Conservation (phyloP, 768 basidiomycete genomes). For the Pleurotus salmoneostramineus region DNA sequence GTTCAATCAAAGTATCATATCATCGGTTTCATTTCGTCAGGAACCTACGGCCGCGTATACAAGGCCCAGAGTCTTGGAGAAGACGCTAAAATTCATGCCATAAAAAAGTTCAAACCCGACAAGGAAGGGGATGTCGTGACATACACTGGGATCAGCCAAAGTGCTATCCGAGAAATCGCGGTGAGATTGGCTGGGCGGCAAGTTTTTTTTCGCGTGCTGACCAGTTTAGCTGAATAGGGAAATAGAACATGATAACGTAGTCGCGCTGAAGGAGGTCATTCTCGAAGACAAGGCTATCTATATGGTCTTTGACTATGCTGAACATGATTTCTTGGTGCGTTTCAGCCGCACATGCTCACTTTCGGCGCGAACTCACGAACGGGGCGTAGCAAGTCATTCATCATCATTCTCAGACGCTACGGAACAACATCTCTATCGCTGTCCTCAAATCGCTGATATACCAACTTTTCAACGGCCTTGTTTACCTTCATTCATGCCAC, state of each 20-base stretch:
- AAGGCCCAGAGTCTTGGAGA: constrained; percentile 82
- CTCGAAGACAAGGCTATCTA: constrained; percentile 98
- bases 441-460: constrained; percentile 92
- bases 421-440: constrained; percentile 65
- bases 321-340: constrained; percentile 94
- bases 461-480: constrained; percentile 90
- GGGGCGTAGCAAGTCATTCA: constrained; percentile 90
- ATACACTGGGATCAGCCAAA: constrained; percentile 97
- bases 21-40: constrained; percentile 96
- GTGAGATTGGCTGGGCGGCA: constrained; percentile 39
- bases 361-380: background rate
- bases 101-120: constrained; percentile 99
- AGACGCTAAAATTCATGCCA: constrained; percentile 77
- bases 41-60: constrained; percentile 98
- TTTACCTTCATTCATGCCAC: constrained; percentile 93
- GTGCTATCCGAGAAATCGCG: constrained; percentile 94
- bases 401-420: constrained; percentile 90
- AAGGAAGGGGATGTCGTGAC: constrained; percentile 96
- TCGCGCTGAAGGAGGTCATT: constrained; percentile 90
- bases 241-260: constrained; percentile 87
- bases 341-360: too few species aligned
- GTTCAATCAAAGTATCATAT: constrained; percentile 86
- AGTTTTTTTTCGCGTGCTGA: constrained; percentile 11
- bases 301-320: constrained; percentile 99
- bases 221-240: constrained; percentile 75